Evolutionary conservation across 805 yeast species (phyloP).

Genomic region (Saccharomycopsis sp.): DNA sequence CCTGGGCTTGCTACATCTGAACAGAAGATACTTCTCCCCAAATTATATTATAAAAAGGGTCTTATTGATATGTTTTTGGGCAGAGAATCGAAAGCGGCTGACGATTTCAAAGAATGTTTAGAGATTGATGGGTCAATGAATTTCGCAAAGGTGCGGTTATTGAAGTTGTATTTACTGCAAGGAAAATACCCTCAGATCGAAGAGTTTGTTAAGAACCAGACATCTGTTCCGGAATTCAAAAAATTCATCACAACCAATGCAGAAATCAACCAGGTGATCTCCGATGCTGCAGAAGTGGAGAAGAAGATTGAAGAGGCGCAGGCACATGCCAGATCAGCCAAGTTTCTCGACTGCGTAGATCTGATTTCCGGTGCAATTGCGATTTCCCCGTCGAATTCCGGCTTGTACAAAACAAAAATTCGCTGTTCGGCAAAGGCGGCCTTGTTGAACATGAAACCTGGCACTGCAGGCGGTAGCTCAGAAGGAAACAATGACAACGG

Average conservation of each 20-base stretch:
- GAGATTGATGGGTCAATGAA: constrained; percentile 27
- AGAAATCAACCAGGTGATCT: constrained; percentile 22
- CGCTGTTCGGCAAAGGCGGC: constrained; percentile 16
- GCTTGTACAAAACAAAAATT: constrained; percentile 14
- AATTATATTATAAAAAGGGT: constrained; percentile 53
- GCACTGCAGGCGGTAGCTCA: not conserved
- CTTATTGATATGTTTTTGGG: constrained; percentile 52
- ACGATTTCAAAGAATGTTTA: constrained; percentile 44
- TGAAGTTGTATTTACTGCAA: constrained; percentile 43
- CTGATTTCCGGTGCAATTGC: constrained; percentile 9
- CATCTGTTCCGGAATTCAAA: not conserved
- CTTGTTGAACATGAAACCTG: constrained; percentile 9
- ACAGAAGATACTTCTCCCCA: constrained; percentile 29
- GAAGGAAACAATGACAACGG: constrained; percentile 1
- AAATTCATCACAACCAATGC: constrained; percentile 8
- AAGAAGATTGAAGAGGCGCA: constrained; percentile 5
- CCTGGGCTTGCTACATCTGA: constrained; percentile 3
- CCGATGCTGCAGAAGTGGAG: constrained; percentile 17
- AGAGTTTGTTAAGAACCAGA: not conserved
- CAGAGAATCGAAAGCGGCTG: constrained; percentile 46
- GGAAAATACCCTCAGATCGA: constrained; percentile 42
- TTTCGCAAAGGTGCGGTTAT: constrained; percentile 45
- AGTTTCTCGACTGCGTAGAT: constrained; percentile 16
- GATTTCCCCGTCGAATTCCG: constrained; percentile 10
- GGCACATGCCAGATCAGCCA: not conserved